Evolutionary conservation across 2,329 filamentous ascomycete genomes (phyloP).

Genomic region (Trichoderma afroharzianum): DNA sequence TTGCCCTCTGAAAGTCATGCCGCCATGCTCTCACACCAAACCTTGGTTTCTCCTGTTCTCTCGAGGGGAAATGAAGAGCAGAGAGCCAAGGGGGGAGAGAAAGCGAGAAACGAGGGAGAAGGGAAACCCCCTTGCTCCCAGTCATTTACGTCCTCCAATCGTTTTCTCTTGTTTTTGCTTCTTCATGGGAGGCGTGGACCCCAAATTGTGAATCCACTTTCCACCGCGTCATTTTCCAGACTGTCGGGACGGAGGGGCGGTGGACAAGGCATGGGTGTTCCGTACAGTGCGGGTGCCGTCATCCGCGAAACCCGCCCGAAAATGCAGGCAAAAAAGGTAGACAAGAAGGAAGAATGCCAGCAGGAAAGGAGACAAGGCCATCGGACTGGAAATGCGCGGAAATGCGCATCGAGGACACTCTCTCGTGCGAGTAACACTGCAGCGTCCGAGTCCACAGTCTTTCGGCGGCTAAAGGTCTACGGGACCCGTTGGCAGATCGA

Average conservation of each 20-base stretch:
- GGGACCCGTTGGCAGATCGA: background rate
- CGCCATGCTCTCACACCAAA: background rate
- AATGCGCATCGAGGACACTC: background rate
- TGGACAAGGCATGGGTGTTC: slow-evolving; percentile 1
- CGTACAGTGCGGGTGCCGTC: slow-evolving; percentile 7
- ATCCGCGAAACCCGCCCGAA: slow-evolving; percentile 6
- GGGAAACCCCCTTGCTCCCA: background rate
- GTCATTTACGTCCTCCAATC: background rate
- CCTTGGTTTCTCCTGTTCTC: background rate
- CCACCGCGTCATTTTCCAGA: slow-evolving; percentile 34
- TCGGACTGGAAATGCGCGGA: background rate
- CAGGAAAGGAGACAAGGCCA: background rate
- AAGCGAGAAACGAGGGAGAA: background rate
- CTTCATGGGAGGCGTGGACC: slow-evolving; percentile 1
- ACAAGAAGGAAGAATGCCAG: background rate
- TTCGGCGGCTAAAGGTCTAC: background rate
- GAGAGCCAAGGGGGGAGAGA: background rate
- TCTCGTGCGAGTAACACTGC: background rate
- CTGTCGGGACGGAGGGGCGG: slow-evolving; percentile 30
- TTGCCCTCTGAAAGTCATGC: background rate
- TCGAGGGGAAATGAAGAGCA: background rate
- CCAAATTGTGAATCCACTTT: slow-evolving; percentile 28
- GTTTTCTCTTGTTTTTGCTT: background rate
- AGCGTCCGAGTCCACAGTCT: background rate
- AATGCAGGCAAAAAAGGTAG: background rate